phyloP scores from a whole-genome alignment of 225 moss, liverwort and hornwort species.

The Antitrichia curtipendula region DNA sequence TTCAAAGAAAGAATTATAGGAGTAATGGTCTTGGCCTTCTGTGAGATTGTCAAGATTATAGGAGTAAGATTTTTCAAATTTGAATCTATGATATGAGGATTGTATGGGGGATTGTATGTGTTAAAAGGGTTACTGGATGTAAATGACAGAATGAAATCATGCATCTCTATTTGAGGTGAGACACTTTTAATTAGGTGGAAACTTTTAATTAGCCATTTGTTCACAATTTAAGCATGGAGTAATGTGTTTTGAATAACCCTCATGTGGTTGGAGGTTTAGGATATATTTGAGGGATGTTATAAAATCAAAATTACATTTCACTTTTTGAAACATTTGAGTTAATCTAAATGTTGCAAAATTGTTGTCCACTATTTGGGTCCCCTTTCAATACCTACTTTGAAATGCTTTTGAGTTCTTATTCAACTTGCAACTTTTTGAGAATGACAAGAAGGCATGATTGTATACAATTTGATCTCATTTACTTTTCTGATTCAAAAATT shows the following conservation, averaged over 20 bases:
- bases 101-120: background rate
- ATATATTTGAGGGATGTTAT: background rate
- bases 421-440: background rate
- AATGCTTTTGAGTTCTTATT: background rate
- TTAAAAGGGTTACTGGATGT: background rate
- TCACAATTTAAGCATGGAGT: background rate
- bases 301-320: background rate
- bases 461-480: background rate
- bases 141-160: background rate
- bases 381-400: background rate
- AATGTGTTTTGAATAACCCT: too few relatives aligned
- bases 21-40: background rate
- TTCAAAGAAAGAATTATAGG: background rate
- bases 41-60: background rate
- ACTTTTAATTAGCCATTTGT: background rate
- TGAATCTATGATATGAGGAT: background rate
- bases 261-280: background rate
- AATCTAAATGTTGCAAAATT: background rate
- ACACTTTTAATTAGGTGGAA: background rate
- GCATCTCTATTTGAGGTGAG: background rate
- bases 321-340: background rate
- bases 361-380: accelerated
- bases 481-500: background rate
- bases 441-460: background rate
- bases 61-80: background rate